Percentiles rank a stretch among this genome's conserved stretches.
Evolutionary conservation across 2,329 filamentous ascomycete species (phyloP).

Genomic region (Trichoderma lentiforme): DNA sequence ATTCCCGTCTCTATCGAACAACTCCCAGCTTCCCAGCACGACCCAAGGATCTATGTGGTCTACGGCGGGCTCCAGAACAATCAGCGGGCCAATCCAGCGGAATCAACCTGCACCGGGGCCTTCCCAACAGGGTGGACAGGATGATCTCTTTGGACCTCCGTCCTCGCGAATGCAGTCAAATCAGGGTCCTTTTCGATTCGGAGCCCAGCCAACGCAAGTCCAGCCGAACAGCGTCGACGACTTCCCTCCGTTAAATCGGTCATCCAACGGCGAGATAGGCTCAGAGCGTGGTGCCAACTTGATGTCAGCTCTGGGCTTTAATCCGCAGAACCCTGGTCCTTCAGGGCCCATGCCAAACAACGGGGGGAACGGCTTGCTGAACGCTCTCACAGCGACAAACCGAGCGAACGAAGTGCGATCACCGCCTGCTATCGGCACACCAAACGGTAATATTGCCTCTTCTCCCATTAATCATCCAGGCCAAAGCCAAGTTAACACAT

Average conservation of each 20-base stretch:
- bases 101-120: constrained; percentile 50
- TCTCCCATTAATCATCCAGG: not conserved
- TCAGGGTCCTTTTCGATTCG: constrained; percentile 55
- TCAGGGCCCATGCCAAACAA: constrained; percentile 37
- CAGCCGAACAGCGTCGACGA: constrained; percentile 54
- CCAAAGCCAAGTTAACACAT: not conserved
- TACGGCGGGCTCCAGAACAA: constrained; percentile 45
- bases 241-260: constrained; percentile 59
- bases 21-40: constrained; percentile 50
- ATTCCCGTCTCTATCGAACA: constrained; percentile 64
- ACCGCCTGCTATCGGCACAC: constrained; percentile 41
- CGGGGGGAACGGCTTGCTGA: constrained; percentile 60
- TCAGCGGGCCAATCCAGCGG: constrained; percentile 49
- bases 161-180: constrained; percentile 37
- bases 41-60: constrained; percentile 55
- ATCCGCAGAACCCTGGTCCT: constrained; percentile 42
- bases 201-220: constrained; percentile 48
- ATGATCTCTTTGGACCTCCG: constrained; percentile 42
- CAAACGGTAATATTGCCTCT: constrained; percentile 18
- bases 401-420: constrained; percentile 49
- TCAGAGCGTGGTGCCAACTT: constrained; percentile 52
- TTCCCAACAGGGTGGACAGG: constrained; percentile 51
- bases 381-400: constrained; percentile 59
- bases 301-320: constrained; percentile 54
- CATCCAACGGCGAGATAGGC: constrained; percentile 55